A percentile compares a stretch with the other conserved stretches of the same genome.
Evolutionary conservation across 768 basidiomycete species (phyloP).

Genomic region (Tubosaeta sp.): DNA sequence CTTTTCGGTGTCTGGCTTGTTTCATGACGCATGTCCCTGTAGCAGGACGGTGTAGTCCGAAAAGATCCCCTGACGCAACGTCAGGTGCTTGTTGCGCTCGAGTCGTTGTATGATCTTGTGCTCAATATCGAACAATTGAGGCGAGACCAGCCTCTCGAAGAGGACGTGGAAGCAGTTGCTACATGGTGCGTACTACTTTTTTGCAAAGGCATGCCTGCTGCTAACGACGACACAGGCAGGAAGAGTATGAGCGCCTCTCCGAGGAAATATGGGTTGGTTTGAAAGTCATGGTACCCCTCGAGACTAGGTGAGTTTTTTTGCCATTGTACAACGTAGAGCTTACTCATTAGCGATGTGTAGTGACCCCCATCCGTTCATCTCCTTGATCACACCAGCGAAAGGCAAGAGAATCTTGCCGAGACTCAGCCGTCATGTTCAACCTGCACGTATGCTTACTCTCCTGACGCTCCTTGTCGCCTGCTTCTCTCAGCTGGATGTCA

Average conservation of each 20-base stretch:
- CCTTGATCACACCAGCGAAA: conserved; percentile 81
- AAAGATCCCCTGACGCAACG: conserved; percentile 76
- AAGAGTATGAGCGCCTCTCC: conserved; percentile 51
- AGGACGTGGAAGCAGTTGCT: conserved; percentile 40
- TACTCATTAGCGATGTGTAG: too few relatives aligned
- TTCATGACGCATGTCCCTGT: conserved; percentile 1
- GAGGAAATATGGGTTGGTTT: conserved; percentile 77
- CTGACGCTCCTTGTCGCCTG: conserved; percentile 91
- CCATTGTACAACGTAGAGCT: not conserved
- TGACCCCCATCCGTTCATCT: conserved; percentile 95
- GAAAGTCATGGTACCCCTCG: conserved; percentile 86
- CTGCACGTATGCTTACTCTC: conserved; percentile 77
- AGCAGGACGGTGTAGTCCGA: conserved; percentile 61
- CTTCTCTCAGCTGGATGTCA: conserved; percentile 91
- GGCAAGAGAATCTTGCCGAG: conserved; percentile 92
- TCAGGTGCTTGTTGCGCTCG: conserved; percentile 73
- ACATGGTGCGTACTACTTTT: conserved; percentile 41
- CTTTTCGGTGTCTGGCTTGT: not conserved
- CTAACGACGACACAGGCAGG: conserved; percentile 43
- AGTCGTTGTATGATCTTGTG: conserved; percentile 80
- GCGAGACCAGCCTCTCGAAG: conserved; percentile 64
- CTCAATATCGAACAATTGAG: conserved; percentile 82
- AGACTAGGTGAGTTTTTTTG: conserved; percentile 65
- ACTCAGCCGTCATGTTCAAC: conserved; percentile 76
- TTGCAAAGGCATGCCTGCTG: not conserved